Evolutionary conservation across 768 basidiomycete genomes (phyloP).

Genomic region (Cytidiella melzeri): DNA sequence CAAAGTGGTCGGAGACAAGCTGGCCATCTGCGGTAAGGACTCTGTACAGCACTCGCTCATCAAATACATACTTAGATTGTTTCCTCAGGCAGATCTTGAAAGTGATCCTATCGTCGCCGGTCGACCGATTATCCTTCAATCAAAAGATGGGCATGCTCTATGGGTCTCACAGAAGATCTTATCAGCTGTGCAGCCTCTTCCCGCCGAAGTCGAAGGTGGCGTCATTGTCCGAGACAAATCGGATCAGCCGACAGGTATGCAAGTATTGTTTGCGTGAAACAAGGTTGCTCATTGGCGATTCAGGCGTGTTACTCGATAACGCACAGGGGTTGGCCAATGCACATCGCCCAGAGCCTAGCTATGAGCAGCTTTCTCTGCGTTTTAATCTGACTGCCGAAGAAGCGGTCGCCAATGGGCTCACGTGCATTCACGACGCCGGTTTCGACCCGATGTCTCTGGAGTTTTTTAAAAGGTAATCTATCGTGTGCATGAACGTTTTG

Average conservation of each 20-base stretch:
- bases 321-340: constrained; percentile 70
- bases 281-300: constrained; percentile 4
- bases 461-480: constrained; percentile 63
- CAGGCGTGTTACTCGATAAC: constrained; percentile 79
- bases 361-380: constrained; percentile 51
- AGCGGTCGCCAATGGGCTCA: constrained; percentile 67
- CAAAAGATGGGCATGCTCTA: constrained; percentile 85
- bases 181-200: constrained; percentile 52
- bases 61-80: neutral
- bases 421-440: constrained; percentile 84
- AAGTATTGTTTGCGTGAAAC: constrained; percentile 5
- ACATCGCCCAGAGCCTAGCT: constrained; percentile 47
- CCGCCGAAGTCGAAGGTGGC: constrained; percentile 72
- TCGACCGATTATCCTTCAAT: constrained; percentile 69
- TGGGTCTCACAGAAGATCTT: constrained; percentile 75
- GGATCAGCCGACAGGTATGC: constrained; percentile 66
- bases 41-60: neutral
- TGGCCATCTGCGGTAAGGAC: constrained; percentile 69
- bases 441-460: constrained; percentile 60
- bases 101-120: constrained; percentile 59
- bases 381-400: constrained; percentile 61
- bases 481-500: neutral
- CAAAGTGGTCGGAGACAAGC: constrained; percentile 49
- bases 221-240: constrained; percentile 61
- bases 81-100: constrained; percentile 61